Conservation (phyloP, 306 rosid genomes). For the Adenanthera pavonina region DNA sequence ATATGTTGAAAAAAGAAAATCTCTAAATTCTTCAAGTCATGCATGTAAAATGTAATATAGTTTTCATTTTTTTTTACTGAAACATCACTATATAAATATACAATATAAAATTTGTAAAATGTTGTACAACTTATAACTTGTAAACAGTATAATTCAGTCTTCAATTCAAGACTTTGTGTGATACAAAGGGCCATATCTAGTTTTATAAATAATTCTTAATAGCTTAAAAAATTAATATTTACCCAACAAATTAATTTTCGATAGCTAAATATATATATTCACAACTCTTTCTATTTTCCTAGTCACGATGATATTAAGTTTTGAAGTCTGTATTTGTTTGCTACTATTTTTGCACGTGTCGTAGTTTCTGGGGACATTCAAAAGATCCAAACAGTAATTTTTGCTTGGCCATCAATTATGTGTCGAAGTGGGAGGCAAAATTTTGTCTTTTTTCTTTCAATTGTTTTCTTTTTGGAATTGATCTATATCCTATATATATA, state of each 20-base stretch:
- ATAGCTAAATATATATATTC: neutral
- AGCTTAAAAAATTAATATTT: neutral
- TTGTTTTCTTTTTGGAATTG: neutral
- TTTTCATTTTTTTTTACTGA: no score
- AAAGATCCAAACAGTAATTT: neutral
- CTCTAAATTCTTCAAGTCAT: neutral
- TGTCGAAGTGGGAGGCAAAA: neutral
- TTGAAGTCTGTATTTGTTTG: no score
- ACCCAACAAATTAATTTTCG: neutral
- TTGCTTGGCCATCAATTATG: neutral
- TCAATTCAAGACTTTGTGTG: no score
- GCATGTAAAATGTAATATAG: no score
- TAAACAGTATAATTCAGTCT: no score
- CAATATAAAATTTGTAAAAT: no score
- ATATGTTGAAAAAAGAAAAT: neutral
- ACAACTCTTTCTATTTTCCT: no score
- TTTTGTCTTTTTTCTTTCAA: neutral
- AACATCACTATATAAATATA: neutral
- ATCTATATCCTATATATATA: neutral
- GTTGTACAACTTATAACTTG: no score
- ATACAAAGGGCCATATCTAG: no score
- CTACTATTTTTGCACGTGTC: neutral
- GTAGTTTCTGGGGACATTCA: neutral
- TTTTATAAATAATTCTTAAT: neutral
- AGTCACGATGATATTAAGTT: no score